Percentiles rank a stretch among this genome's conserved stretches.
Conservation (phyloP, 2,329 filamentous ascomycete genomes). For the Pseudocercospora musae region DNA sequence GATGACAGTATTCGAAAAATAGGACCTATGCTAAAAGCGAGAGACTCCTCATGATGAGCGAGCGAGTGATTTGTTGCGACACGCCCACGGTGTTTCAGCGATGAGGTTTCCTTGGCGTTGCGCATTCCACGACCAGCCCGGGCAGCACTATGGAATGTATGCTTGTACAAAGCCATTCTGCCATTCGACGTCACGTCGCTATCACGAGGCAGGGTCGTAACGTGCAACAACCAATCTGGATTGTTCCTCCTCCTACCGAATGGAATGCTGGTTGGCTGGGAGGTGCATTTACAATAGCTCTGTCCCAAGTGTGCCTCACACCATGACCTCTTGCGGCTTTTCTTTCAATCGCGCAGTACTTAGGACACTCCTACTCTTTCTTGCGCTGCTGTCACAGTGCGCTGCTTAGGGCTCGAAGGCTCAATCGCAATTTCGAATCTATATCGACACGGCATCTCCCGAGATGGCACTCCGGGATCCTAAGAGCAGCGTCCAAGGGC, state of each 20-base stretch:
- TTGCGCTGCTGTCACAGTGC: not conserved
- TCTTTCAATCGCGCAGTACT: conserved; percentile 8
- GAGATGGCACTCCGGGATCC: conserved; percentile 25
- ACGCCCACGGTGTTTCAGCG: not conserved
- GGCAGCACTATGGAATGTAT: conserved; percentile 20
- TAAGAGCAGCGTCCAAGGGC: conserved; percentile 36
- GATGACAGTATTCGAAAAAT: not conserved
- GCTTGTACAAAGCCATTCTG: conserved; percentile 25
- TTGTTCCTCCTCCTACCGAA: conserved; percentile 25
- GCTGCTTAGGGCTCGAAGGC: not conserved
- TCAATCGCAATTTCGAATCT: not conserved
- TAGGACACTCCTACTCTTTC: not conserved
- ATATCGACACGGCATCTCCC: not conserved
- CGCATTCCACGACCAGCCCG: conserved; percentile 20
- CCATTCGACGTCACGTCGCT: conserved; percentile 17
- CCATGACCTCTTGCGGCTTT: conserved; percentile 16
- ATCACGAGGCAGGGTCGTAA: conserved; percentile 13
- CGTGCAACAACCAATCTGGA: conserved; percentile 14
- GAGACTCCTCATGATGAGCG: not conserved
- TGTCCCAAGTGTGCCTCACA: conserved; percentile 18
- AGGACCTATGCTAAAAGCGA: not conserved
- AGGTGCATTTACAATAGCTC: conserved; percentile 25
- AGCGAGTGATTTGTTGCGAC: not conserved
- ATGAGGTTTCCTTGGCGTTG: not conserved
- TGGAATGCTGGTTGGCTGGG: conserved; percentile 27